A percentile compares a stretch with the other conserved stretches of the same genome.
Evolutionary conservation across 1,284 basidiomycete species (phyloP).

Genomic region (Ceratobasidium sp.): DNA sequence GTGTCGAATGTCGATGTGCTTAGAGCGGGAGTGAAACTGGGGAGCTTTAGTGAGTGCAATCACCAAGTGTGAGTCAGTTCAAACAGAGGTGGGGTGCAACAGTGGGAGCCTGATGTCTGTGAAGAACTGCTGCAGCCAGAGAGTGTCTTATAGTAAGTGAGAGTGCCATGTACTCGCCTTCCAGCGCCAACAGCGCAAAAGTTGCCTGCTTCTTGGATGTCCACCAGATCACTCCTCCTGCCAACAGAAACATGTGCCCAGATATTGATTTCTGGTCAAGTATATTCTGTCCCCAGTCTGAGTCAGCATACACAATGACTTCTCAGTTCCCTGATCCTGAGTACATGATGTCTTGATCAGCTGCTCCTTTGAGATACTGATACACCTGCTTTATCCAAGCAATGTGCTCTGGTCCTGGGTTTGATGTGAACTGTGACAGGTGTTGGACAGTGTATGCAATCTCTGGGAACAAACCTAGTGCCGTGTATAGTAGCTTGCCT

Average conservation of each 20-base stretch:
- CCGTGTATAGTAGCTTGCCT: conserved; percentile 40
- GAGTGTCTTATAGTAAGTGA: too few species aligned
- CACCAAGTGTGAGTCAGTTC: too few species aligned
- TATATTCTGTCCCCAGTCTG: conserved; percentile 54
- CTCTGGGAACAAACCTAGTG: conserved; percentile 34
- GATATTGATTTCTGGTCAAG: conserved; percentile 52
- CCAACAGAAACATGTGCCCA: conserved; percentile 54
- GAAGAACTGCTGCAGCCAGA: too few species aligned
- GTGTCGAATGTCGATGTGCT: too few species aligned
- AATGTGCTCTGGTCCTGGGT: conserved; percentile 44
- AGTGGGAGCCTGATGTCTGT: too few species aligned
- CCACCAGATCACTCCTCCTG: conserved; percentile 51
- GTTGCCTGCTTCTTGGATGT: too few species aligned
- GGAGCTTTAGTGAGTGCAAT: too few species aligned
- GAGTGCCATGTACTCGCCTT: too few species aligned
- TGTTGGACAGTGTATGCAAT: conserved; percentile 14
- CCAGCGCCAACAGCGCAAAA: too few species aligned
- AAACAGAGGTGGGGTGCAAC: too few species aligned
- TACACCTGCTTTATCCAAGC: conserved; percentile 49
- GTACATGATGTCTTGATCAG: conserved; percentile 46
- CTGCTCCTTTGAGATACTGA: conserved; percentile 50
- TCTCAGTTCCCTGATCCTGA: conserved; percentile 50
- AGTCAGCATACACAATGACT: conserved; percentile 57
- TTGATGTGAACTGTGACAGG: conserved; percentile 7
- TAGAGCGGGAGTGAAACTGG: too few species aligned